phyloP scores from a whole-genome alignment of 139 green algal genomes.

The Pleodorina starrii region DNA sequence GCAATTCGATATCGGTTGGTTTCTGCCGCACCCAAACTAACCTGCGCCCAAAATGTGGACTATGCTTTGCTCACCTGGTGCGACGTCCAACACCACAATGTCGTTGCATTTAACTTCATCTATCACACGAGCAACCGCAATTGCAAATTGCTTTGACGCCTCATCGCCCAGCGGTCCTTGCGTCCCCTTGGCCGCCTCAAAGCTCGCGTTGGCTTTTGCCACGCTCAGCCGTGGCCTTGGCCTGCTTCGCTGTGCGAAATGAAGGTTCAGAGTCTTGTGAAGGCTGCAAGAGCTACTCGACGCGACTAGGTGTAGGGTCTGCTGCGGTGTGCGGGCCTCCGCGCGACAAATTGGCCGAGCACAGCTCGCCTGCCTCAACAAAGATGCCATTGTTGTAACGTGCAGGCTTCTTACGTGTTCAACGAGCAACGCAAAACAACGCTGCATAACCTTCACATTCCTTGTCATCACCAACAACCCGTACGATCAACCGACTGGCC shows the following conservation, averaged over 20 bases:
- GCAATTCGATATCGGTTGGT: no score
- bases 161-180: background rate
- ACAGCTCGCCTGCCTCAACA: background rate
- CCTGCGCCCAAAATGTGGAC: no score
- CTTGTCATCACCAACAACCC: no score
- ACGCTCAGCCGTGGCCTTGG: background rate
- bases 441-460: no score
- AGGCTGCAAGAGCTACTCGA: background rate
- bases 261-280: background rate
- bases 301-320: background rate
- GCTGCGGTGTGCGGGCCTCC: slow-evolving; percentile 4
- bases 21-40: no score
- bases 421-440: no score
- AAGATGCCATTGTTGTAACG: background rate
- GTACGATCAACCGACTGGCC: no score
- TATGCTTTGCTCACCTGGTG: slow-evolving; percentile 27
- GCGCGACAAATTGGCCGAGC: background rate
- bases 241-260: background rate
- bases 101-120: slow-evolving; percentile 33
- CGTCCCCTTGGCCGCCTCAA: slow-evolving; percentile 9
- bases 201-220: background rate
- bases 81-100: slow-evolving; percentile 37
- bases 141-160: background rate
- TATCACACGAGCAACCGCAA: background rate
- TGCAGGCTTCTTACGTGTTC: no score